Conservation (phyloP, 331 rosid species). For the Phaseolus coccineus region DNA sequence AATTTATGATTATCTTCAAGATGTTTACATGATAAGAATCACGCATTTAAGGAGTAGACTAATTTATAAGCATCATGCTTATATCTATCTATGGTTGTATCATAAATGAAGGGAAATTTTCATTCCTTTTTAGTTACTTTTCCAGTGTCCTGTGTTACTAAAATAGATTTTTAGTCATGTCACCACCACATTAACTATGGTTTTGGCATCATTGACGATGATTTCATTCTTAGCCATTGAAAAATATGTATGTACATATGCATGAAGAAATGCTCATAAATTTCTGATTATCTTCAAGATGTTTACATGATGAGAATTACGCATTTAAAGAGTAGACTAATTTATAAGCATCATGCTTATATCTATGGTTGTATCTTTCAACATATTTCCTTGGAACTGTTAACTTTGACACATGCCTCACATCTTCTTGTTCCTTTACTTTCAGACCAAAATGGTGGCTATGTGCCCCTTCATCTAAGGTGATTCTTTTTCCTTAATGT, state of each 20-base stretch:
- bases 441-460: constrained; percentile 59
- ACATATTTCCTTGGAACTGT: constrained; percentile 11
- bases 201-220: constrained; percentile 24
- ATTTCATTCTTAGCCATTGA: constrained; percentile 8
- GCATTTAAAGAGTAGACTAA: constrained; percentile 26
- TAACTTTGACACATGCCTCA: constrained; percentile 17
- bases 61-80: background rate
- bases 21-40: background rate
- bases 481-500: constrained; percentile 40
- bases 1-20: constrained; percentile 16
- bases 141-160: background rate
- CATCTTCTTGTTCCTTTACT: constrained; percentile 29
- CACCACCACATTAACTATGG: constrained; percentile 5
- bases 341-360: background rate
- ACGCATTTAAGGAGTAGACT: constrained; percentile 25
- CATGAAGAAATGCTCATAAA: background rate
- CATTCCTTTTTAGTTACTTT: background rate
- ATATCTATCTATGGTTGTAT: background rate
- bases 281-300: constrained; percentile 17
- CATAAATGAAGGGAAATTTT: background rate
- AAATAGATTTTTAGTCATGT: constrained; percentile 4
- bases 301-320: background rate
- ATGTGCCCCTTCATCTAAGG: constrained; percentile 54
- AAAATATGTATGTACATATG: background rate
- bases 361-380: constrained; percentile 2